phyloP scores from a whole-genome alignment of 305 asterid species.

The Fraxinus latifolia region DNA sequence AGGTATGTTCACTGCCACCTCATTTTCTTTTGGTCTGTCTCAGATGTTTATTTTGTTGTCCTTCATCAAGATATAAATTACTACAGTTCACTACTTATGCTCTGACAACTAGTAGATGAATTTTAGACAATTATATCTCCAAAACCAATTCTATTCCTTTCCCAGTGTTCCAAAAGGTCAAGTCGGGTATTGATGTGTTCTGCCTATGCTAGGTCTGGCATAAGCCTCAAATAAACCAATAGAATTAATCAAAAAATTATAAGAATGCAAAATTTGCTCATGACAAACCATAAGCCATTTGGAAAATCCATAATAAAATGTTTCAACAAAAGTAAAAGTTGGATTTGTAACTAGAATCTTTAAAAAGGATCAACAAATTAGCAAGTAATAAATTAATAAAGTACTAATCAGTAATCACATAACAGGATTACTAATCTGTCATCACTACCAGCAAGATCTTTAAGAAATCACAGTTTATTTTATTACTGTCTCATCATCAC shows the following conservation, averaged over 20 bases:
- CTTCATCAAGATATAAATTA: not conserved
- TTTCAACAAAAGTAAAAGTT: not conserved
- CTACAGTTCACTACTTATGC: not conserved
- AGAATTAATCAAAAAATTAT: not conserved
- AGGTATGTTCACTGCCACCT: constrained; percentile 21
- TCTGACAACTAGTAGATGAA: not conserved
- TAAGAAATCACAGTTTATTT: not conserved
- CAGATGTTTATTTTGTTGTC: not conserved
- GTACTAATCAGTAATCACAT: not conserved
- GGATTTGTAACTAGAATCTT: not conserved
- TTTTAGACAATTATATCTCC: not conserved
- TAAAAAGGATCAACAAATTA: not conserved
- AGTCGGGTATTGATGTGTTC: not conserved
- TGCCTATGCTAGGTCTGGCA: not conserved
- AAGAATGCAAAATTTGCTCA: not conserved
- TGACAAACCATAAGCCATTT: not conserved
- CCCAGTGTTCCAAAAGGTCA: not conserved
- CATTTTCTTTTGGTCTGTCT: constrained; percentile 4
- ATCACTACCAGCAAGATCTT: not conserved
- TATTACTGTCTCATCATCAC: not conserved
- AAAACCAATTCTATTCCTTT: not conserved
- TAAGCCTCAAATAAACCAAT: not conserved
- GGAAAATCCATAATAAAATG: not conserved
- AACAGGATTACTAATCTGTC: not conserved
- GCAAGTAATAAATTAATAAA: not conserved